A percentile compares a stretch with the other conserved stretches of the same genome.
Evolutionary conservation across 352 stramenopile genomes (phyloP).

Genomic region (Phytophthora fragariae): DNA sequence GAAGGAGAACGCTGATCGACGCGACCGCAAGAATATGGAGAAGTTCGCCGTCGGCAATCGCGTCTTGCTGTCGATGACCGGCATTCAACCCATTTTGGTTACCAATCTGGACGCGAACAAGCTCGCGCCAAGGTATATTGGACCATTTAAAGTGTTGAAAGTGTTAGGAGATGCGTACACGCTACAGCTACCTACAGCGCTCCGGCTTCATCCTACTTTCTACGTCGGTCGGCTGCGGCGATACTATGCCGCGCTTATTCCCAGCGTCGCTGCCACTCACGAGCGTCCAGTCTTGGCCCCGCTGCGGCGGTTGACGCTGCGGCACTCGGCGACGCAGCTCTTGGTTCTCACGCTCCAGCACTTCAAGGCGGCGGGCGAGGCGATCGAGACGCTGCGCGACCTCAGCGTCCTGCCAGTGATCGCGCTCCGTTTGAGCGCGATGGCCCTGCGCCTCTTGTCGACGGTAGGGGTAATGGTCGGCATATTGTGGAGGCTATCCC

Average conservation of each 20-base stretch:
- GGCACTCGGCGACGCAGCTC: neutral
- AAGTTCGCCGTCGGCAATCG: too few species aligned
- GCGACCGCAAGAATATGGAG: too few species aligned
- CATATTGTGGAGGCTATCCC: too few species aligned
- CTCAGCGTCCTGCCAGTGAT: neutral
- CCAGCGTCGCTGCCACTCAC: neutral
- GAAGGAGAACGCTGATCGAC: too few species aligned
- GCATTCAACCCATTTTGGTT: neutral
- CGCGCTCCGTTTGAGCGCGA: neutral
- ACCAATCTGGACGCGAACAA: too few species aligned
- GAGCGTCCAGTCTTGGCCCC: neutral
- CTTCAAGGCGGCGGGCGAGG: neutral
- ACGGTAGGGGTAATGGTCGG: neutral
- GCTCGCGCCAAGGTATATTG: too few species aligned
- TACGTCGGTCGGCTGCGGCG: neutral
- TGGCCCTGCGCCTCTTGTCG: neutral
- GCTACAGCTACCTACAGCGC: neutral
- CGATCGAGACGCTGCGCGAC: neutral
- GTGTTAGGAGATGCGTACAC: neutral
- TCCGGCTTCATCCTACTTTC: neutral
- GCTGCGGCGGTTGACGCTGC: neutral
- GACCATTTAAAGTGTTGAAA: neutral
- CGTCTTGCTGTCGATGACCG: too few species aligned
- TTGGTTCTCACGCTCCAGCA: neutral
- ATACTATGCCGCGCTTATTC: neutral